Evolutionary conservation across 257 asterid genomes (phyloP).

Genomic region (Fraxinus pennsylvanica): DNA sequence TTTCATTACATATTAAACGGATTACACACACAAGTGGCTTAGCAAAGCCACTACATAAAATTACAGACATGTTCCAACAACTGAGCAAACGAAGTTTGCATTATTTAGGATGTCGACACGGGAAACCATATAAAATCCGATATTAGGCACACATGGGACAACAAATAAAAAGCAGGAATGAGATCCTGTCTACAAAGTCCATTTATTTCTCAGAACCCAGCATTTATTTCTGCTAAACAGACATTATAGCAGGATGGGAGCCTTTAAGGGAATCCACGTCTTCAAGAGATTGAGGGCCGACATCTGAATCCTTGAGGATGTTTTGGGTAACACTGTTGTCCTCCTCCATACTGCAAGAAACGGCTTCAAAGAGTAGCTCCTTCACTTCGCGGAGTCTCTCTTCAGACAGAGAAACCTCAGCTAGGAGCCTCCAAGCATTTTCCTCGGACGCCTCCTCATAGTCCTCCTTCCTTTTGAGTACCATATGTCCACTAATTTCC

Average conservation of each 20-base stretch:
- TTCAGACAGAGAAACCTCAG: slow-evolving; percentile 52
- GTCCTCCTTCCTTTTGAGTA: slow-evolving; percentile 50
- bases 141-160: neutral
- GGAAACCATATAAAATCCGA: neutral
- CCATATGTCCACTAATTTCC: slow-evolving; percentile 62
- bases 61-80: neutral
- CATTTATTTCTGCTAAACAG: slow-evolving; percentile 23
- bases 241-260: slow-evolving; percentile 37
- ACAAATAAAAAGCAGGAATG: neutral
- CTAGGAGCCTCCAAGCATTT: slow-evolving; percentile 53
- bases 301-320: slow-evolving; percentile 29
- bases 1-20: too few relatives aligned
- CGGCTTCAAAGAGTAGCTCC: slow-evolving; percentile 40
- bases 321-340: neutral
- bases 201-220: neutral
- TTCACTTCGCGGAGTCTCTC: slow-evolving; percentile 51
- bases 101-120: neutral
- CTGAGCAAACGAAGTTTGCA: slow-evolving; percentile 2
- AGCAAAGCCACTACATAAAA: neutral
- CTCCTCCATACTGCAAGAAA: slow-evolving; percentile 25
- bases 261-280: slow-evolving; percentile 43
- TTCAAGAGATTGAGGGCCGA: slow-evolving; percentile 31
- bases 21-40: neutral
- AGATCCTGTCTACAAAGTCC: neutral
- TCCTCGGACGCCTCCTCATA: slow-evolving; percentile 49